Percentiles rank a stretch among this genome's conserved stretches.
Conservation (phyloP, 495 filamentous ascomycete genomes). For the Talaromyces liani region DNA sequence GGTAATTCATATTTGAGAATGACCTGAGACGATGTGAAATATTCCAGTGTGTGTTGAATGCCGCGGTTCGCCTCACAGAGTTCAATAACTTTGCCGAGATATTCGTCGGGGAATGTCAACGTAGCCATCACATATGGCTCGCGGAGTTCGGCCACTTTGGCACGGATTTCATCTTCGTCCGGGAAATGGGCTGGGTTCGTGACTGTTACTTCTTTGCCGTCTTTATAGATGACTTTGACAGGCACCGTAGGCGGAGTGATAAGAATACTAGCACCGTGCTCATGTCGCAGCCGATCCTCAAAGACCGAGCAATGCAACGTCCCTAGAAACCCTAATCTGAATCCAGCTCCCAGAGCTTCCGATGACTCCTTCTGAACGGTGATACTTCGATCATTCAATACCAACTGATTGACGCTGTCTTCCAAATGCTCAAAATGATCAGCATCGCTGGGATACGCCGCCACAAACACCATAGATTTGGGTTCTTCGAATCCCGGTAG, state of each 20-base stretch:
- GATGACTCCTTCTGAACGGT: conserved; percentile 90
- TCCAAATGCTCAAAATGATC: conserved; percentile 78
- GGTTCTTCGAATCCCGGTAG: conserved; percentile 94
- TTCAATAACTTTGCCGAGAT: conserved; percentile 88
- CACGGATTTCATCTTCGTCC: conserved; percentile 54
- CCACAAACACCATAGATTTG: conserved; percentile 98
- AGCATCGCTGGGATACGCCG: conserved; percentile 89
- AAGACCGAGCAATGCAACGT: conserved; percentile 97
- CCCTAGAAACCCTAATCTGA: conserved; percentile 90
- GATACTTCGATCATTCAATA: conserved; percentile 91
- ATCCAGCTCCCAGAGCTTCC: conserved; percentile 87
- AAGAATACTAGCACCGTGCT: conserved; percentile 92
- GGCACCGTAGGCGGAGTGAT: conserved; percentile 95
- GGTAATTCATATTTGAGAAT: conserved; percentile 92
- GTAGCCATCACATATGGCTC: conserved; percentile 86
- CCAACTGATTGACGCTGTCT: conserved; percentile 89
- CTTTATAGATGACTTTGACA: conserved; percentile 70
- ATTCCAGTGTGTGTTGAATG: conserved; percentile 74
- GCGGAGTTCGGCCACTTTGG: conserved; percentile 56
- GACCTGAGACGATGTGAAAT: conserved; percentile 91
- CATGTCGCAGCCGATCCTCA: conserved; percentile 90
- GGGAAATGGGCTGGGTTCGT: conserved; percentile 84
- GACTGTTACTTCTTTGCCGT: conserved; percentile 67
- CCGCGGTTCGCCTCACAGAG: conserved; percentile 88
- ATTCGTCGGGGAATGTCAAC: conserved; percentile 88